Evolutionary conservation across 169 alveolate genomes (phyloP).

Genomic region (Plasmodium cynomolgi): DNA sequence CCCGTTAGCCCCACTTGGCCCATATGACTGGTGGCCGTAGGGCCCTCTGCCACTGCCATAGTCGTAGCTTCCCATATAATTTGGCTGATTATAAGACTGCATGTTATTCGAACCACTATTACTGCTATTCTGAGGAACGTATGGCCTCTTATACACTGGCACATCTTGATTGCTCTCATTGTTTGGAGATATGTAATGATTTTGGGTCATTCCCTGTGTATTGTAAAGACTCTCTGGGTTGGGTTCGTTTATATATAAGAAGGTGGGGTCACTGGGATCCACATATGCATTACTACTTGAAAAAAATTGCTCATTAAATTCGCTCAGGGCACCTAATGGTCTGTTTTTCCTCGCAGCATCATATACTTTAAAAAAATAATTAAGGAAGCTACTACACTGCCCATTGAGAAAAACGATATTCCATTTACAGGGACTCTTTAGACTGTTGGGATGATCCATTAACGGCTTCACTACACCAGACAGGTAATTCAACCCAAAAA

Average conservation of each 20-base stretch:
- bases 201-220: conserved; percentile 23
- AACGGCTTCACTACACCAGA: conserved; percentile 56
- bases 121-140: conserved; percentile 14
- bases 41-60: background rate
- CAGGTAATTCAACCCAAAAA: conserved; percentile 64
- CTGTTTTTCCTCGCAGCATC: conserved; percentile 54
- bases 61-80: background rate
- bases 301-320: conserved; percentile 51
- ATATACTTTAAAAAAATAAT: conserved; percentile 61
- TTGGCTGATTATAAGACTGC: conserved; percentile 14
- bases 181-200: conserved; percentile 45
- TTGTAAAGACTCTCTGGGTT: conserved; percentile 19
- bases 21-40: conserved; percentile 14
- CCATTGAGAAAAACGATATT: conserved; percentile 59
- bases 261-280: conserved; percentile 75
- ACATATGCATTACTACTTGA: conserved; percentile 71
- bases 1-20: conserved; percentile 4
- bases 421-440: conserved; percentile 65
- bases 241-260: conserved; percentile 70
- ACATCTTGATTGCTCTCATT: conserved; percentile 9
- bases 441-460: conserved; percentile 59
- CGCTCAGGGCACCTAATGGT: conserved; percentile 42
- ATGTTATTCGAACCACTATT: background rate
- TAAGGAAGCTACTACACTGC: conserved; percentile 64
- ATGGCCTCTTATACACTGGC: conserved; percentile 66